Base-by-base conservation (phyloP, 495 filamentous ascomycete genomes). In the Thermothielavioides terrestris region DNA sequence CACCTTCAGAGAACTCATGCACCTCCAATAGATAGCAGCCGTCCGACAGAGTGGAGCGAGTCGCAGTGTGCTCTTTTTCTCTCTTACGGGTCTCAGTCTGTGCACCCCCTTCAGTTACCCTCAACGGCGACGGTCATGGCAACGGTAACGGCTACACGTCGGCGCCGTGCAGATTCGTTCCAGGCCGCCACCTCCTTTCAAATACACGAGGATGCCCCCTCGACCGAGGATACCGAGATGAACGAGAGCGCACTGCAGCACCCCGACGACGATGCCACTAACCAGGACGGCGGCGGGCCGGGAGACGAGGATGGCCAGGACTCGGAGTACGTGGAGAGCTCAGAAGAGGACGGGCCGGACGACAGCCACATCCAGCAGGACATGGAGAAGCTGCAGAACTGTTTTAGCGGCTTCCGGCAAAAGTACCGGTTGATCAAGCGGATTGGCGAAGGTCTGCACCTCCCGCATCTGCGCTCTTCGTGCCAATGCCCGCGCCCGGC, bases 381-480 rank as follows among this genome's bases (percentile, higher is more conserved):
- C 61, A 97, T 99, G 81, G 78, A 75, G 25, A 85, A 78, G 52
- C 79, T 99, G 34, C 81, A 94, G 54, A 71, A 83, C 10, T 83
- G 78, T 21, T 96, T 97, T 57, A 79, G 79, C 22, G 84, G 84
- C n/a, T 90, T 95, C 52, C 83, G 81, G 31, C 74, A 84, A 46
- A 77, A 79, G 28, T 99, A 88, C 68, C 83, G 92, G 23, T 67
- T 99, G 42, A 89, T 99, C 57, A 95, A 96, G 70, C 83, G 90
- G 43, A 97, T 99, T 57, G 92, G 92, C 53, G 92, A 97, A 79
- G 92, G 89, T 91, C 28, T 31, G 52, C 43, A 21, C n/a, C 25
- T 7, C 14, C 42, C n/a, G n/a, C n/a, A n/a, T n/a, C n/a, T n/a
- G n/a, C n/a, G n/a, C n/a, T n/a, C n/a, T n/a, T 42, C 21, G 12